Evolutionary conservation across 768 basidiomycete genomes (phyloP).

Genomic region (Hygrophorus pudorinus): DNA sequence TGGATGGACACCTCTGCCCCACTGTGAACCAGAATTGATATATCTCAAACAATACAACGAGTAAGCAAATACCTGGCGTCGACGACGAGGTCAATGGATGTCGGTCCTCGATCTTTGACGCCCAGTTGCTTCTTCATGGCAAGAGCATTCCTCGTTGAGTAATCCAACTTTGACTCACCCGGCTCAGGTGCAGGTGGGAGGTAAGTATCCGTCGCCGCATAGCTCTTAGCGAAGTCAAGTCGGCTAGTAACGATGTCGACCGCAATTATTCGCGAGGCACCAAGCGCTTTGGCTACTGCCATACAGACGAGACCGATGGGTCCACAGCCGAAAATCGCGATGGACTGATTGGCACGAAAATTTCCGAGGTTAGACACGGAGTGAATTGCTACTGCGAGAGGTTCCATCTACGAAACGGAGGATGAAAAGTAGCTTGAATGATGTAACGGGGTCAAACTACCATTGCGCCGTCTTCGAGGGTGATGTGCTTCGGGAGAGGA

Average conservation of each 20-base stretch:
- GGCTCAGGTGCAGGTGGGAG: constrained; percentile 48
- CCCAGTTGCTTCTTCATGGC: constrained; percentile 55
- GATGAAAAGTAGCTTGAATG: constrained; percentile 1
- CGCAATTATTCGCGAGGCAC: constrained; percentile 75
- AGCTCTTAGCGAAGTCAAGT: constrained; percentile 77
- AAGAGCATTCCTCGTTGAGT: constrained; percentile 62
- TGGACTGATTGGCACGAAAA: constrained; percentile 63
- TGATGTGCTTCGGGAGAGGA: constrained; percentile 70
- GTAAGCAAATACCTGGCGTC: constrained; percentile 48
- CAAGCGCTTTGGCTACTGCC: constrained; percentile 93
- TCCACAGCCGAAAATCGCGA: constrained; percentile 83
- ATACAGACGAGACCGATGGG: constrained; percentile 83
- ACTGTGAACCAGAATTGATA: constrained; percentile 17
- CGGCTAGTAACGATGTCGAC: constrained; percentile 71
- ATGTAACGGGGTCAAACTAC: constrained; percentile 26
- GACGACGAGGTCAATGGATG: constrained; percentile 74
- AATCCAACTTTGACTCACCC: constrained; percentile 59
- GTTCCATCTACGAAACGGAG: constrained; percentile 77
- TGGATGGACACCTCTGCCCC: constrained; percentile 91
- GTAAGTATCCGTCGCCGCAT: constrained; percentile 74
- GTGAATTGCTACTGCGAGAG: constrained; percentile 87
- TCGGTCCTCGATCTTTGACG: constrained; percentile 60
- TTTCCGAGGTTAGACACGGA: constrained; percentile 70
- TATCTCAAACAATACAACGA: neutral
- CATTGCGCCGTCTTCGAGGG: constrained; percentile 93